Evolutionary conservation across 1,284 basidiomycete species (phyloP).

Genomic region (Mycena citricolor): DNA sequence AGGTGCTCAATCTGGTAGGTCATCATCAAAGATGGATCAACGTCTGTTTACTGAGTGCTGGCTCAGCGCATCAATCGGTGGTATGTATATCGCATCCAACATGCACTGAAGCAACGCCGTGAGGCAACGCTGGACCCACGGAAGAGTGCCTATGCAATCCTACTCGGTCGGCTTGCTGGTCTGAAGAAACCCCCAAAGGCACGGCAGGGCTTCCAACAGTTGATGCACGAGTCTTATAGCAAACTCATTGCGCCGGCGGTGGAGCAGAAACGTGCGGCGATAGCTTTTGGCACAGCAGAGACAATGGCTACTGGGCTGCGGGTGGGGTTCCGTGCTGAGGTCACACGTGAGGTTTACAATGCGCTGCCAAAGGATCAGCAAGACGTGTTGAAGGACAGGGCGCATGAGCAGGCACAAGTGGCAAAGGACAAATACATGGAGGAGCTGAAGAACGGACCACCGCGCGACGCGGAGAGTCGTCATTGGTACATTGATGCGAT

Average conservation of each 20-base stretch:
- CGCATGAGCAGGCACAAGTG: background rate
- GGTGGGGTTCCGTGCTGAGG: slow-evolving; percentile 3
- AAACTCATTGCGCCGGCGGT: background rate
- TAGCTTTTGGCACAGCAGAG: too few species aligned
- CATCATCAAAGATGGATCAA: background rate
- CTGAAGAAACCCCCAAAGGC: slow-evolving; percentile 1
- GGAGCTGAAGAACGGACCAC: background rate
- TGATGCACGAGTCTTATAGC: slow-evolving; percentile 9
- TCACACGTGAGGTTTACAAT: slow-evolving; percentile 6
- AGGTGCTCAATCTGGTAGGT: slow-evolving; percentile 2
- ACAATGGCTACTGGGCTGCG: too few species aligned
- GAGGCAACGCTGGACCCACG: background rate
- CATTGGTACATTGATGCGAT: slow-evolving; percentile 13
- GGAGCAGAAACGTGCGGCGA: background rate
- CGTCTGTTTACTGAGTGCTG: background rate
- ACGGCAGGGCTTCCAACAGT: slow-evolving; percentile 11
- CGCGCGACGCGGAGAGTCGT: slow-evolving; percentile 9
- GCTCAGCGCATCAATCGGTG: slow-evolving; percentile 12
- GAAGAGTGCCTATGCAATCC: slow-evolving; percentile 1
- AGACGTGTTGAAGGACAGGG: background rate
- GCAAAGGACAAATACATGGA: background rate
- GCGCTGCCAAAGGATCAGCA: slow-evolving; percentile 9
- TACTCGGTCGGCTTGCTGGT: slow-evolving; percentile 10
- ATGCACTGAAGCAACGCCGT: background rate
- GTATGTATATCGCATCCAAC: slow-evolving; percentile 4